Base-by-base conservation (phyloP, 306 rosid species). In the Potentilla sterilis region DNA sequence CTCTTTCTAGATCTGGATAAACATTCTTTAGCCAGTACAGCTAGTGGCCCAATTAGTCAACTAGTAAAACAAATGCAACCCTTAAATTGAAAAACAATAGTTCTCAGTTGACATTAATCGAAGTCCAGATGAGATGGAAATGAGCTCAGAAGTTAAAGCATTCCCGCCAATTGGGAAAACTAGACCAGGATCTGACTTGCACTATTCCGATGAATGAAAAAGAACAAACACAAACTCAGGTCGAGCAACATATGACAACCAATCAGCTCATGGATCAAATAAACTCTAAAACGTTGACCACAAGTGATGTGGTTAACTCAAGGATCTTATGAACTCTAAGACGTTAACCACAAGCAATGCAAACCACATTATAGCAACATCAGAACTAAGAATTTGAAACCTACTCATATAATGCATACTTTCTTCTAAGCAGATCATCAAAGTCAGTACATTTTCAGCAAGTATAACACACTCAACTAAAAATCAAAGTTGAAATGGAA, bases 101-200 rank as follows among this genome's bases (percentile, higher is more conserved):
- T 9, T 47, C 41, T 22, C 41, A 22, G 46, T 55, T 15, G 54
- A 22, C 41, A 72, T 72, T 40, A 3, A 22, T 40, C 16, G 9
- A 72, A 72, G 38, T 72, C 47, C 51, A n/a, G 9, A 6, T 5
- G 63, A 55, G 75, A 51, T 70, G 75, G 47, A 51, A 34, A 70
- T 34, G 9, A 55, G 42, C 76, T 22, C 42, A 24, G 18, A 72
- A 22, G 24, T 7, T 52, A 54, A 72, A 55, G 67, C 76, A 55
- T 54, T 57, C 18, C 67, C 67, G 57, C 2, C 24, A 72, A 52
- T 55, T 22, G 6, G 52, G 41, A 55, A 72, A 51, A 71, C 75
- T 3, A 18, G 21, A 19, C 46, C 32, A 49, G 19, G 16, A 49
- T 35, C 37, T 35, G 63, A 40, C 35, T 71, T 49, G 24, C 44